Evolutionary conservation across 768 basidiomycete genomes (phyloP).

Genomic region (Lepiota subincarnata): DNA sequence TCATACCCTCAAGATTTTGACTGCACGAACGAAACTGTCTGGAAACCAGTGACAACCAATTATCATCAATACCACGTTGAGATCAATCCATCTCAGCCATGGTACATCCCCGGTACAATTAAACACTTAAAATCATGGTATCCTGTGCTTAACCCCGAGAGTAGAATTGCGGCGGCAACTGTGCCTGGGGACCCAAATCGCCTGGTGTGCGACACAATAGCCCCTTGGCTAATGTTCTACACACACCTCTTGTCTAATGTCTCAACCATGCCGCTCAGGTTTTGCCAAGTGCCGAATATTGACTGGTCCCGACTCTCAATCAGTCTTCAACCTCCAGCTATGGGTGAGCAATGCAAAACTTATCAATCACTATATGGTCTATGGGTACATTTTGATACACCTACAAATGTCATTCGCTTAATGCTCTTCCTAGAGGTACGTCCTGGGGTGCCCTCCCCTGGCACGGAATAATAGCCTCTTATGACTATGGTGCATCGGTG

Average conservation of each 20-base stretch:
- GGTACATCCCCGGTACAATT: slow-evolving; percentile 63
- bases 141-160: background rate
- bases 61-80: slow-evolving; percentile 62
- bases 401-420: background rate
- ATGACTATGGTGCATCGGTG: slow-evolving; percentile 75
- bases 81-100: slow-evolving; percentile 52
- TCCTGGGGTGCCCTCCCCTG: slow-evolving; percentile 82
- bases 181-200: slow-evolving; percentile 75
- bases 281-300: slow-evolving; percentile 61
- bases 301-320: slow-evolving; percentile 71
- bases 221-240: too few relatives aligned
- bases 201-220: slow-evolving; percentile 42
- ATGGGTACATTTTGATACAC: slow-evolving; percentile 43
- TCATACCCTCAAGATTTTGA: slow-evolving; percentile 79
- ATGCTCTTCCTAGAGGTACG: slow-evolving; percentile 53
- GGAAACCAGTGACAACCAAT: slow-evolving; percentile 60
- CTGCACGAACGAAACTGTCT: slow-evolving; percentile 65
- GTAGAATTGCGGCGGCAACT: slow-evolving; percentile 67
- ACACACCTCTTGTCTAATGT: background rate
- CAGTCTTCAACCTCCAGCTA: slow-evolving; percentile 73
- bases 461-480: slow-evolving; percentile 73
- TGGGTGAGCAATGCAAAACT: slow-evolving; percentile 82
- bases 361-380: slow-evolving; percentile 84
- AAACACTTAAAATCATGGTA: background rate
- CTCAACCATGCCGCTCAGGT: slow-evolving; percentile 29